Conservation (phyloP, 169 alveolate species). For the Plasmodium billcollinsi region DNA sequence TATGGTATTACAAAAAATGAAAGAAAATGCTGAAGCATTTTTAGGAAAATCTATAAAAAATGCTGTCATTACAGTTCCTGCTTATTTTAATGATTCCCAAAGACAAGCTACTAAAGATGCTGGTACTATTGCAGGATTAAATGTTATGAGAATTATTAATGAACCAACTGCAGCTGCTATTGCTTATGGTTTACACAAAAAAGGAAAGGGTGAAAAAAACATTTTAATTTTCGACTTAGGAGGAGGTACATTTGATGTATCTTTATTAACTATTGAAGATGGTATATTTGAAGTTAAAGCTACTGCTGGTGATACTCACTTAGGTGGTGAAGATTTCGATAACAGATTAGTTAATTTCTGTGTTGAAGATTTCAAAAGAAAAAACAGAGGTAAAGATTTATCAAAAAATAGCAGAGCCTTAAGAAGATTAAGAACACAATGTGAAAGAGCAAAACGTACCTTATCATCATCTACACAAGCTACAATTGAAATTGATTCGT, state of each 20-base stretch:
- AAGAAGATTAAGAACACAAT: constrained; percentile 96
- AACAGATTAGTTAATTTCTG: constrained; percentile 96
- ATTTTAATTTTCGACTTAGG: constrained; percentile 98
- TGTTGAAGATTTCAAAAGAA: constrained; percentile 95
- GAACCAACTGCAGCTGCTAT: constrained; percentile 99
- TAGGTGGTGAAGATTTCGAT: constrained; percentile 99
- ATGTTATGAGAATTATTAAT: constrained; percentile 97
- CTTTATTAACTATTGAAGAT: constrained; percentile 96
- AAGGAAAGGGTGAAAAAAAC: constrained; percentile 92
- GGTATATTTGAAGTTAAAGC: constrained; percentile 98
- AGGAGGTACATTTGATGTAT: constrained; percentile 99
- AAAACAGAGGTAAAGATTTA: constrained; percentile 92
- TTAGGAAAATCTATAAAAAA: constrained; percentile 94
- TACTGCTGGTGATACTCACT: constrained; percentile 99
- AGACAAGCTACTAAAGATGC: constrained; percentile 99
- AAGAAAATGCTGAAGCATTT: constrained; percentile 98
- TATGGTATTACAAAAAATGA: constrained; percentile 97
- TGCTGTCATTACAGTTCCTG: constrained; percentile 99
- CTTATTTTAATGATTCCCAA: constrained; percentile 99
- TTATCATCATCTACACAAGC: constrained; percentile 97
- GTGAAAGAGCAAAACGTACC: constrained; percentile 98
- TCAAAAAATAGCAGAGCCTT: constrained; percentile 93
- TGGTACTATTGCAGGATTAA: constrained; percentile 99
- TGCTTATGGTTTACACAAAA: constrained; percentile 98
- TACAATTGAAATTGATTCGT: constrained; percentile 96